Evolutionary conservation across 208 protist genomes (phyloP).

Genomic region (Strigomonas culicis): DNA sequence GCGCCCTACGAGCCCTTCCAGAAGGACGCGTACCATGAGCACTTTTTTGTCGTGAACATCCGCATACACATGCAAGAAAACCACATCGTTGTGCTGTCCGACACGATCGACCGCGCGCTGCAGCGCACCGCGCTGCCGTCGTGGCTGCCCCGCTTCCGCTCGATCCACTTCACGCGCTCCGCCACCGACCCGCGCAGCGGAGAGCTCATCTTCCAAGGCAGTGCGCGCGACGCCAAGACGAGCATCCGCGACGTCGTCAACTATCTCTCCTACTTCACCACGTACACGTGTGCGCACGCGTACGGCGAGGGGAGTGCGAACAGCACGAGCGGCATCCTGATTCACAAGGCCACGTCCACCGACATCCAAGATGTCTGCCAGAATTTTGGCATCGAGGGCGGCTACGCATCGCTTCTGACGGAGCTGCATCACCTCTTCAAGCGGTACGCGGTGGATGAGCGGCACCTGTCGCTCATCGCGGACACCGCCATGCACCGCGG

Average conservation of each 20-base stretch:
- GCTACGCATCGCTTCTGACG: conserved; percentile 68
- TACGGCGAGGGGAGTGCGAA: no score
- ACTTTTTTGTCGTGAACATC: conserved; percentile 77
- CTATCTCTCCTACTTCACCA: conserved; percentile 81
- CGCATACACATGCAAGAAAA: conserved; percentile 38
- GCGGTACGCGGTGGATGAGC: conserved; percentile 85
- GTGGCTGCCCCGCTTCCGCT: conserved; percentile 78
- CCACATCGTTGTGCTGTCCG: conserved; percentile 73
- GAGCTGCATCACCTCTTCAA: conserved; percentile 88
- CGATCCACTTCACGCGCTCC: conserved; percentile 76
- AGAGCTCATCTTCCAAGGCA: conserved; percentile 83
- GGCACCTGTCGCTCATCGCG: conserved; percentile 86
- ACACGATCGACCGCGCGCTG: conserved; percentile 67
- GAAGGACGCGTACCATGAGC: conserved; percentile 17
- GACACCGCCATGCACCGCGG: conserved; percentile 88
- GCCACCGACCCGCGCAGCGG: conserved; percentile 62
- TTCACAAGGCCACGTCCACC: conserved; percentile 73
- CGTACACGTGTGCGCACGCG: conserved; percentile 52
- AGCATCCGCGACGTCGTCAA: conserved; percentile 65
- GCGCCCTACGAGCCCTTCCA: conserved; percentile 22
- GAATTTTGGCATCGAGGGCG: conserved; percentile 81
- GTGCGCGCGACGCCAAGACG: conserved; percentile 34
- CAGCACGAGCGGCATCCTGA: background rate
- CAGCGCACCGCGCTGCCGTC: conserved; percentile 52
- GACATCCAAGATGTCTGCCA: conserved; percentile 82